phyloP scores from a whole-genome alignment of 2,329 filamentous ascomycete species.

The Alternaria brassicae region DNA sequence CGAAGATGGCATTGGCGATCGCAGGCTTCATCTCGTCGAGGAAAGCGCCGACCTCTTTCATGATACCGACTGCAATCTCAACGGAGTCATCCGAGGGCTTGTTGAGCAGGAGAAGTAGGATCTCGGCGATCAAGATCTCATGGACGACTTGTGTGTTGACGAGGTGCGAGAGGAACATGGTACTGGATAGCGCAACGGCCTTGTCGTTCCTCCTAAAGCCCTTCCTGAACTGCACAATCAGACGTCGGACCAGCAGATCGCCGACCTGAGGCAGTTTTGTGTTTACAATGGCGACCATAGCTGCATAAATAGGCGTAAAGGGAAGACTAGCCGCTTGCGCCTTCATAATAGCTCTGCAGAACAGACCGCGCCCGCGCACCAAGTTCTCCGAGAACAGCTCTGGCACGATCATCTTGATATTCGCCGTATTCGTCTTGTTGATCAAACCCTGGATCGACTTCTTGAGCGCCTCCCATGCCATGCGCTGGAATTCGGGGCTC shows the following conservation, averaged over 20 bases:
- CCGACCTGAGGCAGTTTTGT: conserved; percentile 96
- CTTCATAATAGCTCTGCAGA: conserved; percentile 98
- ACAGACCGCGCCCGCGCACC: conserved; percentile 86
- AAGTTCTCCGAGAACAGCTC: conserved; percentile 96
- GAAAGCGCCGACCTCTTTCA: conserved; percentile 90
- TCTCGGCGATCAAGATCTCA: conserved; percentile 91
- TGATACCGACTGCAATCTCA: conserved; percentile 94
- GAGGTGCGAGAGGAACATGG: conserved; percentile 92
- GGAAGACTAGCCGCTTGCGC: conserved; percentile 94
- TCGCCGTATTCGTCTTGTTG: conserved; percentile 98
- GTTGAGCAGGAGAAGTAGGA: conserved; percentile 87
- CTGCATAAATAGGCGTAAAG: conserved; percentile 95
- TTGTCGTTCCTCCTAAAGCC: conserved; percentile 97
- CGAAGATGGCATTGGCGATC: conserved; percentile 89
- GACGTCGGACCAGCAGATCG: conserved; percentile 82
- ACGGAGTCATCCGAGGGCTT: conserved; percentile 98
- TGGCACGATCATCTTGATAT: conserved; percentile 97
- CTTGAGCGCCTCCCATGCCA: conserved; percentile 98
- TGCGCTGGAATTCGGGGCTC: conserved; percentile 96
- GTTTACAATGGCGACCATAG: conserved; percentile 95
- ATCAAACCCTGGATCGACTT: conserved; percentile 98
- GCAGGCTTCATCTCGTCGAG: conserved; percentile 92
- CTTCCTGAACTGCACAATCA: conserved; percentile 93
- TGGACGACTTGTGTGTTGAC: conserved; percentile 96
- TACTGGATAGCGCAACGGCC: conserved; percentile 89